Evolutionary conservation across 306 rosid species (phyloP).

Genomic region (Argentina anserina): DNA sequence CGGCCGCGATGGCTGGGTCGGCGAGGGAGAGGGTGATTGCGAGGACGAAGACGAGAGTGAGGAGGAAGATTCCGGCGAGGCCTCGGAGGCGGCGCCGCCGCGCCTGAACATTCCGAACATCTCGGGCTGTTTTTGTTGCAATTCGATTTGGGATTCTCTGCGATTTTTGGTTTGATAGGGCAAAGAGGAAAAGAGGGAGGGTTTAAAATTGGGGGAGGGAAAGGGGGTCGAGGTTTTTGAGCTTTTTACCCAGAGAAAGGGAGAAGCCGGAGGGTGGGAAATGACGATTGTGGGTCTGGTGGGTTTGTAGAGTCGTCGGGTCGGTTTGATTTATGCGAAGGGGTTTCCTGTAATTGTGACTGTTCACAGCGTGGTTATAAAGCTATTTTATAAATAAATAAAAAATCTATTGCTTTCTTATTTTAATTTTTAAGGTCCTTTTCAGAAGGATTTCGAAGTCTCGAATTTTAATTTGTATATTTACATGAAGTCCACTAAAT

Average conservation of each 20-base stretch:
- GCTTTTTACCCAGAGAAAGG: conserved; percentile 17
- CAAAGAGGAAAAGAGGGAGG: not conserved
- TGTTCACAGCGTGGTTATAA: conserved; percentile 30
- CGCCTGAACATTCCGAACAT: conserved; percentile 51
- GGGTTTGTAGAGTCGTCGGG: not conserved
- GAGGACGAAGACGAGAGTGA: conserved; percentile 36
- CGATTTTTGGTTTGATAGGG: not conserved
- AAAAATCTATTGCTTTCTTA: not conserved
- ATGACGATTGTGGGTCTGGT: conserved; percentile 12
- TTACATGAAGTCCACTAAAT: not conserved
- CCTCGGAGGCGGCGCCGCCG: conserved; percentile 42
- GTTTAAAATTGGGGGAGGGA: conserved; percentile 66
- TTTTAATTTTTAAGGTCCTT: not conserved
- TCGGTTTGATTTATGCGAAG: not conserved
- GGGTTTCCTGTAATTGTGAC: conserved; percentile 20
- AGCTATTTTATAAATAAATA: too few species aligned
- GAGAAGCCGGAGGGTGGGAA: not conserved
- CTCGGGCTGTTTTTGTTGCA: not conserved
- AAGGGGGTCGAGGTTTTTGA: conserved; percentile 4
- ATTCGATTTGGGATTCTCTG: not conserved
- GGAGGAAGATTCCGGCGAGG: conserved; percentile 35
- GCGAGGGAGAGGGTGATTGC: conserved; percentile 23
- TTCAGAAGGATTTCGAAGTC: not conserved
- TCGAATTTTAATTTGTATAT: not conserved
- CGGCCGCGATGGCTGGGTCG: conserved; percentile 33